Evolutionary conservation across 768 basidiomycete genomes (phyloP).

Genomic region (Lentinula detonsa): DNA sequence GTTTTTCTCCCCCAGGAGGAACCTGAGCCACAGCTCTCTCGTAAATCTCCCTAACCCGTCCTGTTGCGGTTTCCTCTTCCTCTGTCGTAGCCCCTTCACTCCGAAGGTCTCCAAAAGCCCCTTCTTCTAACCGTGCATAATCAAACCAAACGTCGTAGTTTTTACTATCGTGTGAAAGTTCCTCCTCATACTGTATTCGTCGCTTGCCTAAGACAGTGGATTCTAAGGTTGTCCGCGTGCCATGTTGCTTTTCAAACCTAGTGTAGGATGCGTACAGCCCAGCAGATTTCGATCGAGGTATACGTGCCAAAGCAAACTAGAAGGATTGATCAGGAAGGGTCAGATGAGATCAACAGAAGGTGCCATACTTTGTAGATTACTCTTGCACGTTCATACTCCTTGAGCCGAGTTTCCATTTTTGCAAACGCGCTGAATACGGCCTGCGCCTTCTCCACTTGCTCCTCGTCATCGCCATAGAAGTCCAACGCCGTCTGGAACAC

Average conservation of each 20-base stretch:
- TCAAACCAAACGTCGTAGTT: constrained; percentile 99
- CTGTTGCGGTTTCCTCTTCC: constrained; percentile 55
- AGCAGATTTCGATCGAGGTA: constrained; percentile 89
- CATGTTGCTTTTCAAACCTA: constrained; percentile 97
- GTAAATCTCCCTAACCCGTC: constrained; percentile 86
- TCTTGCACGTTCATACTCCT: constrained; percentile 94
- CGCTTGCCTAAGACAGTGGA: constrained; percentile 94
- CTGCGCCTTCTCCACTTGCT: constrained; percentile 95
- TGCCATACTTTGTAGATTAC: constrained; percentile 90
- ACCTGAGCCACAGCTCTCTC: constrained; percentile 95
- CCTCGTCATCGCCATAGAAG: constrained; percentile 84
- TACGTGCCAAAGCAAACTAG: constrained; percentile 90
- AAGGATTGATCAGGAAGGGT: neutral
- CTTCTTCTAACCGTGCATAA: constrained; percentile 89
- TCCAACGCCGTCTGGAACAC: constrained; percentile 89
- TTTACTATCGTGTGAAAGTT: constrained; percentile 81
- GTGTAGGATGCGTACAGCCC: constrained; percentile 89
- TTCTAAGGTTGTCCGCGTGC: constrained; percentile 82
- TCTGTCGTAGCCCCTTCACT: constrained; percentile 63
- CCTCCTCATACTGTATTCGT: constrained; percentile 98
- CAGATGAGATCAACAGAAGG: neutral
- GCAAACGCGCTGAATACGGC: constrained; percentile 87
- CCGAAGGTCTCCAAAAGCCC: constrained; percentile 54
- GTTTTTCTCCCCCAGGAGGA: constrained; percentile 89
- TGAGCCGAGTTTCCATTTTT: constrained; percentile 93